Percentiles rank a stretch among this genome's conserved stretches.
phyloP scores from a whole-genome alignment of 2,329 filamentous ascomycete genomes.

The Paracamarosporium sp. region DNA sequence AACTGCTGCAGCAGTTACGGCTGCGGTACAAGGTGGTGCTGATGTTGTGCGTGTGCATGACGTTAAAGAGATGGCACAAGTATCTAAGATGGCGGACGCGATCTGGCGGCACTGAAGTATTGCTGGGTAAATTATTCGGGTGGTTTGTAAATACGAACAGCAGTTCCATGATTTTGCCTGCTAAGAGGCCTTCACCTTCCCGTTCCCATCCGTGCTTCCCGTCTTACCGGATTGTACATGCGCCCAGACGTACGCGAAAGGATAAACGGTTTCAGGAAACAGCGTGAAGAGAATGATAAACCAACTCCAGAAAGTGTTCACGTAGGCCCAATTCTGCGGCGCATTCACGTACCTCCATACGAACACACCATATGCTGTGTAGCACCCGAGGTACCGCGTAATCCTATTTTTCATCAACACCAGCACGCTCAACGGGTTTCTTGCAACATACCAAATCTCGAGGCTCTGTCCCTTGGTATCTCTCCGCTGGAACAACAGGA shows the following conservation, averaged over 20 bases:
- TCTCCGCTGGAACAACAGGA: conserved; percentile 34
- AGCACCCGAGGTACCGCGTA: conserved; percentile 48
- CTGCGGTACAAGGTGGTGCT: conserved; percentile 84
- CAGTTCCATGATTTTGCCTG: not conserved
- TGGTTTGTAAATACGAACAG: not conserved
- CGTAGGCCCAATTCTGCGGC: conserved; percentile 49
- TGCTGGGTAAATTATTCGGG: not conserved
- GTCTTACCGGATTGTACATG: conserved; percentile 23
- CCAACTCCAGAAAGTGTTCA: conserved; percentile 42
- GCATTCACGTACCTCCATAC: conserved; percentile 49
- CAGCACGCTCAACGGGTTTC: not conserved
- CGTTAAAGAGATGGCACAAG: conserved; percentile 82
- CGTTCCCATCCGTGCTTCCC: conserved; percentile 9
- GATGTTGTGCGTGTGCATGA: conserved; percentile 95
- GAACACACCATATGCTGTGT: conserved; percentile 48
- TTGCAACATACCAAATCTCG: conserved; percentile 46
- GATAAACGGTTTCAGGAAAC: conserved; percentile 48
- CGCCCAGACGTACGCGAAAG: conserved; percentile 48
- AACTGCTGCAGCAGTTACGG: conserved; percentile 86
- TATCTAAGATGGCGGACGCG: conserved; percentile 89
- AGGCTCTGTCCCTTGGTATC: conserved; percentile 48
- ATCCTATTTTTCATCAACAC: conserved; percentile 31
- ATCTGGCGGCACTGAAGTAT: conserved; percentile 69
- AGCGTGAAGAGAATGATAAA: conserved; percentile 45
- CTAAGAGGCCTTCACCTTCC: conserved; percentile 13